Evolutionary conservation across 352 stramenopile species (phyloP), one percentile per base, ranked within the genome.

Genomic region (Phytophthora brassicae): DNA sequence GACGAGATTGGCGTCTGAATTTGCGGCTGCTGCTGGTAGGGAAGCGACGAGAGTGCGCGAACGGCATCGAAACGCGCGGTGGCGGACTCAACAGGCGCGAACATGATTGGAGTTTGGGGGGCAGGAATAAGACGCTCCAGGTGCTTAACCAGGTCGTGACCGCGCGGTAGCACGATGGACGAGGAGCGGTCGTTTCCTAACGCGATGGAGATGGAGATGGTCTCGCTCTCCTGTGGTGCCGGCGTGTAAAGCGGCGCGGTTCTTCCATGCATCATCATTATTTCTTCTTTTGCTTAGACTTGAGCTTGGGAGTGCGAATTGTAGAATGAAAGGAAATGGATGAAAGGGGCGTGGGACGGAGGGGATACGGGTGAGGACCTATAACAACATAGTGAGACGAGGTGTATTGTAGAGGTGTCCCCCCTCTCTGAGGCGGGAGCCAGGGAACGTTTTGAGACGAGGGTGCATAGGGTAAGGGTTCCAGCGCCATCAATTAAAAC

Each of bases 171-270:
- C 55, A 84, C 74, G 50, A 86, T 81, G 28, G 71, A 83, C 1
- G 74, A 75, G 28, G 68, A 62, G 49, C 54, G 70, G 54, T 70
- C 62, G 41, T 61, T 22, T 31, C 70, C 75, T 16, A 77, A 31
- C 16, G 68, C 74, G 38, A 86, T 79, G 28, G 76, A 82, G 65
- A 81, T 81, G 38, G 73, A 75, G 66, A 85, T 78, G 20, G 70
- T 80, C 55, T 83, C 74, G 38, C 12, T 49, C 46, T 58, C 35
- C 22, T 42, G 7, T n/a, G n/a, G n/a, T n/a, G n/a, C n/a, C 22
- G 31, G 19, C 3, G 20, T 52, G 61, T 67, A 70, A 43, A 26
- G 53, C n/a, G n/a, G n/a, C n/a, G n/a, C n/a, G n/a, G n/a, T n/a
- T n/a, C n/a, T n/a, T 41, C 56, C 45, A 23, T 70, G 62, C 50